phyloP scores from a whole-genome alignment of 257 asterid species.

The Mitragyna speciosa region DNA sequence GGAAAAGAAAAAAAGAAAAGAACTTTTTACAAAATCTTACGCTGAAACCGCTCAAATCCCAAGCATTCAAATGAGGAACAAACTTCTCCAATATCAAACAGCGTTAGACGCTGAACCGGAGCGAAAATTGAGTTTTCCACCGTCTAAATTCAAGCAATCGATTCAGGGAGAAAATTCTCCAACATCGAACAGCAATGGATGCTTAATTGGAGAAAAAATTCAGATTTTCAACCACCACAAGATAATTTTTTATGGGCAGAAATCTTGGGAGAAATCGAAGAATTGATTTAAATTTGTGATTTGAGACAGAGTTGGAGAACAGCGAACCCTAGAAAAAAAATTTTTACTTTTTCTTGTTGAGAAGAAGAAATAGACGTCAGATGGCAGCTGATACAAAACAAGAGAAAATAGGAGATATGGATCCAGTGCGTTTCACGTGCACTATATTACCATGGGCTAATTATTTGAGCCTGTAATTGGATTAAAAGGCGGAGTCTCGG shows the following conservation, averaged over 20 bases:
- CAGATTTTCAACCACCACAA: background rate
- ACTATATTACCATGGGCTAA: background rate
- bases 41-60: constrained; percentile 13
- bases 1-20: background rate
- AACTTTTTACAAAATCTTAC: constrained; percentile 15
- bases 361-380: background rate
- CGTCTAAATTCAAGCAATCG: background rate
- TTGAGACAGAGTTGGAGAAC: background rate
- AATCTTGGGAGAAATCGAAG: no score
- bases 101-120: background rate
- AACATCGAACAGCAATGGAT: background rate
- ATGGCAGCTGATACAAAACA: background rate
- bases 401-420: background rate
- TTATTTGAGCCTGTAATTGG: no score
- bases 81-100: background rate
- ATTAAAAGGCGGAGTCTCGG: no score
- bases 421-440: background rate
- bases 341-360: background rate
- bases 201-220: background rate
- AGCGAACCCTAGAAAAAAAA: background rate
- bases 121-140: background rate
- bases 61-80: constrained; percentile 7
- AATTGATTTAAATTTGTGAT: background rate
- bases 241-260: no score
- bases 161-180: background rate